Evolutionary conservation across 2,329 filamentous ascomycete genomes (phyloP).

Genomic region (Aspergillus sp.): DNA sequence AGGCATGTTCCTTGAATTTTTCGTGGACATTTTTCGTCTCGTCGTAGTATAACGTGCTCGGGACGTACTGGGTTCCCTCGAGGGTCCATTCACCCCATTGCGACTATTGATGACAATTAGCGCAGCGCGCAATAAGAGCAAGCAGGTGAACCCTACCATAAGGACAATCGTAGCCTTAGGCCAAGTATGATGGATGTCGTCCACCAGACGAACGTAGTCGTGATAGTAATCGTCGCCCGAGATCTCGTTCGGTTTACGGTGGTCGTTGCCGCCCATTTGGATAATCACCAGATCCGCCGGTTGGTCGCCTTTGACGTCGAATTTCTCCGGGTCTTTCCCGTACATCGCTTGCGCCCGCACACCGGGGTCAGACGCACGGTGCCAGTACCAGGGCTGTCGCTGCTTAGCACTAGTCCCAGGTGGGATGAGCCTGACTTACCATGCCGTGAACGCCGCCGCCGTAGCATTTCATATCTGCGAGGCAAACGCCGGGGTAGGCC

Average conservation of each 20-base stretch:
- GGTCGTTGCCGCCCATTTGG: conserved; percentile 48
- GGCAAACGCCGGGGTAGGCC: conserved; percentile 58
- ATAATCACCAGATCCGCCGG: conserved; percentile 44
- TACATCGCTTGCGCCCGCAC: conserved; percentile 46
- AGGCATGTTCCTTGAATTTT: conserved; percentile 50
- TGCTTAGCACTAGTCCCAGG: conserved; percentile 1
- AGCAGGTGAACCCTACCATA: conserved; percentile 23
- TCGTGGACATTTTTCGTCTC: conserved; percentile 53
- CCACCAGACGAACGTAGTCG: conserved; percentile 42
- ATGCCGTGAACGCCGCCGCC: conserved; percentile 51
- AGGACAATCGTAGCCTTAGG: conserved; percentile 43
- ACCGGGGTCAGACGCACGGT: conserved; percentile 55
- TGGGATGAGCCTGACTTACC: conserved; percentile 12
- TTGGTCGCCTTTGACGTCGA: conserved; percentile 23
- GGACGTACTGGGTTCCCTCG: conserved; percentile 50
- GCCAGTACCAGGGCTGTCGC: conserved; percentile 53
- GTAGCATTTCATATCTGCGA: conserved; percentile 56
- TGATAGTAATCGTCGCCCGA: conserved; percentile 35
- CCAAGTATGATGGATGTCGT: conserved; percentile 40
- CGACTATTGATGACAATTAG: conserved; percentile 30
- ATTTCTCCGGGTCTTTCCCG: conserved; percentile 30
- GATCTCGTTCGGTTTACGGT: conserved; percentile 42
- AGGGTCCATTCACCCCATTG: conserved; percentile 56
- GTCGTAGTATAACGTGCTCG: conserved; percentile 47
- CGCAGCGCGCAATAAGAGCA: too few relatives aligned